These are phyloP conservation scores for Colletotrichum coccodes DNA, from an alignment of 2,329 filamentous ascomycete species.

Conservation along the genomic window DNA sequence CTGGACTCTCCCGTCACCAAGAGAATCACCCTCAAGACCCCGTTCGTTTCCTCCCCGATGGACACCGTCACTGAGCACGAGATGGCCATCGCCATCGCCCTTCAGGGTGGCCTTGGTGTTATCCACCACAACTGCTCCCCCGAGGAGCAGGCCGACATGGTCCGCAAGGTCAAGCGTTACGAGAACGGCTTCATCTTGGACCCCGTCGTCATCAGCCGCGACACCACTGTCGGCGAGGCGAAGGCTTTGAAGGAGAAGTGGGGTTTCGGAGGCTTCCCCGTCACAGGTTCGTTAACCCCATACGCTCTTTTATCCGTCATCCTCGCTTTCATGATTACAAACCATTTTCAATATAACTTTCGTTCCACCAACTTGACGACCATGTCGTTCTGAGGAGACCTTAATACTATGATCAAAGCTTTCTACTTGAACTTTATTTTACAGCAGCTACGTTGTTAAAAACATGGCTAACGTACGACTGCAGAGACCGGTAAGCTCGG, in stretches of 20 bases:
- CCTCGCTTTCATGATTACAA: constrained; percentile 78
- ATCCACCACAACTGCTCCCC: constrained; percentile 99
- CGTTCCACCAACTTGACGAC: constrained; percentile 97
- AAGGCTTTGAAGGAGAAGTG: constrained; percentile 96
- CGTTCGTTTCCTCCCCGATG: constrained; percentile 98
- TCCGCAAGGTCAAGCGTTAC: constrained; percentile 98
- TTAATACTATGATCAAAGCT: constrained; percentile 43
- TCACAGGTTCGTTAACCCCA: constrained; percentile 81
- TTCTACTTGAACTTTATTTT: constrained; percentile 7
- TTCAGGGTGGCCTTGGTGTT: constrained; percentile 89
- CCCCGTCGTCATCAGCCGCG: constrained; percentile 88
- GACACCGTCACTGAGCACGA: constrained; percentile 99
- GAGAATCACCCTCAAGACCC: constrained; percentile 94
- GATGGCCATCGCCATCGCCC: constrained; percentile 98
- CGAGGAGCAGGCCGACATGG: constrained; percentile 97
- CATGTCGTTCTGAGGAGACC: constrained; percentile 82
- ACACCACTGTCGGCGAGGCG: constrained; percentile 90
- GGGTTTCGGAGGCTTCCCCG: constrained; percentile 98
- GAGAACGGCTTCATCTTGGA: constrained; percentile 99
- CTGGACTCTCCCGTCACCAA: constrained; percentile 95
- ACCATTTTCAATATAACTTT: constrained; percentile 93
- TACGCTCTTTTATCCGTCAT: constrained; percentile 28
- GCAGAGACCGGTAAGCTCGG: constrained; percentile 91
- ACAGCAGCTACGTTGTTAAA: constrained; percentile 16
- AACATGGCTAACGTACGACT: constrained; percentile 47